phyloP scores from a whole-genome alignment of 1,284 basidiomycete species.

The Inonotus obliquus region DNA sequence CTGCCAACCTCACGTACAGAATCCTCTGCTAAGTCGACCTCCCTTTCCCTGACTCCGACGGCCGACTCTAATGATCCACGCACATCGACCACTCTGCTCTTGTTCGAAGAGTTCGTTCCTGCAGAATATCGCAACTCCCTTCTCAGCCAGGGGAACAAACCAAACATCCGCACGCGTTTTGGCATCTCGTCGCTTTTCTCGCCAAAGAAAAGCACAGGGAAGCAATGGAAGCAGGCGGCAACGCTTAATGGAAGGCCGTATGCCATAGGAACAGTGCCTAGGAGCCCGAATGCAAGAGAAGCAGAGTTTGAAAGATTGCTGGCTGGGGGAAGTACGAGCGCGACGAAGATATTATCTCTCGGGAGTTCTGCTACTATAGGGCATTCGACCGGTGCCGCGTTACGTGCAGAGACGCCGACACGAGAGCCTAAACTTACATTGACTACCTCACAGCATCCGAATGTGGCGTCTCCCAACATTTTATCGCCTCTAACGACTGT shows the following conservation, averaged over 20 bases:
- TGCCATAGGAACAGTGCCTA: slow-evolving; percentile 61
- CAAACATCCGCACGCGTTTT: slow-evolving; percentile 29
- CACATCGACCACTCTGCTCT: slow-evolving; percentile 53
- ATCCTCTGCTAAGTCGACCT: not conserved
- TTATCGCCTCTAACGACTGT: not conserved
- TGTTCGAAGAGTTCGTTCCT: slow-evolving; percentile 88
- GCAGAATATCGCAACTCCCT: slow-evolving; percentile 79
- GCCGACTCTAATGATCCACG: slow-evolving; percentile 41
- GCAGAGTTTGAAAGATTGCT: slow-evolving; percentile 79
- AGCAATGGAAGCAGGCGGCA: slow-evolving; percentile 71
- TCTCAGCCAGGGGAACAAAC: slow-evolving; percentile 37
- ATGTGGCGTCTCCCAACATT: not conserved
- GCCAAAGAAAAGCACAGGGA: slow-evolving; percentile 29
- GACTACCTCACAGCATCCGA: not conserved
- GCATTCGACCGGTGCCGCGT: slow-evolving; percentile 2
- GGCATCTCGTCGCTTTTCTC: slow-evolving; percentile 34
- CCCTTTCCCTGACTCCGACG: slow-evolving; percentile 4
- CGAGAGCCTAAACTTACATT: not conserved
- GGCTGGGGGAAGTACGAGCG: slow-evolving; percentile 38
- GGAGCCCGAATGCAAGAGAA: slow-evolving; percentile 51
- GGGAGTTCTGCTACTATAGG: slow-evolving; percentile 20
- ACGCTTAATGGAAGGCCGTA: slow-evolving; percentile 76
- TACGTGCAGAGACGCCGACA: slow-evolving; percentile 5
- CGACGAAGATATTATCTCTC: slow-evolving; percentile 60
- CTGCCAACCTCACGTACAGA: slow-evolving; percentile 34